These are phyloP conservation scores for Rhodomyrtus tomentosa DNA, from an alignment of 345 rosid species.

Conservation along the genomic window DNA sequence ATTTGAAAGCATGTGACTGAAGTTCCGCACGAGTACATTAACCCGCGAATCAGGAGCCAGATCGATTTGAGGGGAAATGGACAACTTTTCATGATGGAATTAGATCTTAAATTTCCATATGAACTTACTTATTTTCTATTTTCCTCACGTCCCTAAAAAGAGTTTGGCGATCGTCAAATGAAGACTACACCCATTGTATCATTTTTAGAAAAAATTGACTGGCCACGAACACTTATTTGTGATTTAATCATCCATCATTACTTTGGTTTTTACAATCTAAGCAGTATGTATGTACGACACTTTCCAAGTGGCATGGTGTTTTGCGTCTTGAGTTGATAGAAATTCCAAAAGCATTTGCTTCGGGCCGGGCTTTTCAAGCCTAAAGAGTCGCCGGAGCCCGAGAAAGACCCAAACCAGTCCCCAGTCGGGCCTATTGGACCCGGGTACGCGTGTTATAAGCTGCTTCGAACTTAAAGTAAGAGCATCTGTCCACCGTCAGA, in stretches of 20 bases:
- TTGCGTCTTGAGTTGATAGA: neutral
- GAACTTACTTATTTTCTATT: neutral
- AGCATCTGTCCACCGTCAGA: neutral
- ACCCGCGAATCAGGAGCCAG: neutral
- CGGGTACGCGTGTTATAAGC: neutral
- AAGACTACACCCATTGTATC: neutral
- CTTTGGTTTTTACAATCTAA: neutral
- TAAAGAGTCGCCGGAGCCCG: neutral
- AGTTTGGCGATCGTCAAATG: neutral
- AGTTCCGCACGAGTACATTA: too few relatives aligned
- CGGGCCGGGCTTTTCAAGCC: neutral
- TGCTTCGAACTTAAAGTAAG: neutral
- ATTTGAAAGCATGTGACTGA: too few relatives aligned
- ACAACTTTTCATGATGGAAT: neutral
- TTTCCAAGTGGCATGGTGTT: neutral
- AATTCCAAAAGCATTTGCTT: neutral
- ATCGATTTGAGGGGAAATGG: neutral
- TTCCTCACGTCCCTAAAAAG: neutral
- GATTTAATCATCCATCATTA: neutral
- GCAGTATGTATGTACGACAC: neutral
- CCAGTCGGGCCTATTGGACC: neutral
- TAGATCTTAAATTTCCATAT: accelerated
- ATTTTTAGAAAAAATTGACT: neutral
- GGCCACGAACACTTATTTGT: neutral
- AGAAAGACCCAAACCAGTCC: neutral